Base-by-base conservation (phyloP, 202 grass and related monocot genomes). In the Zoysia matrella region DNA sequence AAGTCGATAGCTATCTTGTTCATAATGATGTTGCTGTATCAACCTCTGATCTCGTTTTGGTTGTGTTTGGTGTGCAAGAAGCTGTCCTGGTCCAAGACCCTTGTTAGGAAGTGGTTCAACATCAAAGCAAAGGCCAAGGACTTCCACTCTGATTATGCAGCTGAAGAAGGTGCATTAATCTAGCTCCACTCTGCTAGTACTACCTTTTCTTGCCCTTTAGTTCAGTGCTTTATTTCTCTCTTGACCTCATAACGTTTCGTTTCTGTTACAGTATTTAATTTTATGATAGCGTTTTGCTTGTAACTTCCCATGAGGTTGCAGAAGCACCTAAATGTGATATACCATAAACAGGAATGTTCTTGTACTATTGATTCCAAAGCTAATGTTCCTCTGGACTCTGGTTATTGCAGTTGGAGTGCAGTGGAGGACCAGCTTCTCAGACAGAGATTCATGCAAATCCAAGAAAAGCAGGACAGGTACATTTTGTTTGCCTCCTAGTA, bases 91-190 rank as follows among this genome's bases (percentile, higher is more conserved):
- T 91, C 94, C 46, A 94, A 89, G 90, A 90, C 89, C 58, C 72
- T 97, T 39, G 83, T 94, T 62, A 94, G 88, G 84, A 97, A 94
- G 84, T 97, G 85, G 94, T 94, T 97, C 94, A 92, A 92, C 90
- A 90, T 94, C 78, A 97, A 97, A 87, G 80, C 87, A 48, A 97
- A 97, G 74, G 77, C 90, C 2, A 91, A 97, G 81, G 92, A 92
- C 64, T 92, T 92, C 80, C 88, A 91, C 64, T 88, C 95, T 36
- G 92, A 94, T 89, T 88, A 80, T 89, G 88, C 74, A 22, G 81
- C 87, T n/a, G 82, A 89, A 68, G 82, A 87, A 89, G 84, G 90
- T 91, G 72, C 67, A 76, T 81, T 79, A 11, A n/a, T 79, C 76
- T 73, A 64, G 76, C 76, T 39, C 4, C 74, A 39, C 50, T 16